These are phyloP conservation scores for Verticillium dahliae DNA, from an alignment of 2,329 filamentous ascomycete species.

Conservation along the genomic window DNA sequence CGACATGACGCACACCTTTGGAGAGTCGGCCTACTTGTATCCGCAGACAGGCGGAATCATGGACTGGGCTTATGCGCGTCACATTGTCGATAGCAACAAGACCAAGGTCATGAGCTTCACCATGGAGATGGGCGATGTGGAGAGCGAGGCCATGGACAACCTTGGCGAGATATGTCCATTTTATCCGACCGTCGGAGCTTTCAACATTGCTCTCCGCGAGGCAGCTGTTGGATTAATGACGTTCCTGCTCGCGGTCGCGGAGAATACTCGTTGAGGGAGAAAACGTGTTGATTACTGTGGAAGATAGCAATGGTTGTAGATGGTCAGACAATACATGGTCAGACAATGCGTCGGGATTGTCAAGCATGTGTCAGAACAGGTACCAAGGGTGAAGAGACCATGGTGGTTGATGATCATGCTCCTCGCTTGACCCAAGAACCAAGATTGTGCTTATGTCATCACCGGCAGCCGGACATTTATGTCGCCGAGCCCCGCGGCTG, in stretches of 20 bases:
- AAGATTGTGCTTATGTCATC: not conserved
- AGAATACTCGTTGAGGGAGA: not conserved
- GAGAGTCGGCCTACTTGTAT: conserved; percentile 32
- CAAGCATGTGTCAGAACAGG: too few species aligned
- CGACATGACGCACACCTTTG: conserved; percentile 24
- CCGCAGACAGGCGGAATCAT: conserved; percentile 35
- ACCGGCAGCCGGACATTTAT: not conserved
- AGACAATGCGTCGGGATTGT: too few species aligned
- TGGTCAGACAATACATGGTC: too few species aligned
- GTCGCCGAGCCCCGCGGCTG: not conserved
- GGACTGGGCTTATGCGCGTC: conserved; percentile 38
- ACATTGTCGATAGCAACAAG: conserved; percentile 25
- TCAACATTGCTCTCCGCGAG: conserved; percentile 34
- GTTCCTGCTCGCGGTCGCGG: conserved; percentile 18
- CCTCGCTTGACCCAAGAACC: not conserved
- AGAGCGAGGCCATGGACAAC: conserved; percentile 8
- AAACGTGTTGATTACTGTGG: not conserved
- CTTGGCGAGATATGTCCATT: conserved; percentile 21
- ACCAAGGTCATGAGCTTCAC: conserved; percentile 35
- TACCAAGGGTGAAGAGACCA: too few species aligned
- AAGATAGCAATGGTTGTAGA: not conserved
- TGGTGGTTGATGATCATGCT: too few species aligned
- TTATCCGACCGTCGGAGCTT: conserved; percentile 35
- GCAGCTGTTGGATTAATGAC: conserved; percentile 41
- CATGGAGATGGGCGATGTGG: conserved; percentile 38